Evolutionary conservation across 2,329 filamentous ascomycete genomes (phyloP).

Genomic region (Claviceps quebecensis): DNA sequence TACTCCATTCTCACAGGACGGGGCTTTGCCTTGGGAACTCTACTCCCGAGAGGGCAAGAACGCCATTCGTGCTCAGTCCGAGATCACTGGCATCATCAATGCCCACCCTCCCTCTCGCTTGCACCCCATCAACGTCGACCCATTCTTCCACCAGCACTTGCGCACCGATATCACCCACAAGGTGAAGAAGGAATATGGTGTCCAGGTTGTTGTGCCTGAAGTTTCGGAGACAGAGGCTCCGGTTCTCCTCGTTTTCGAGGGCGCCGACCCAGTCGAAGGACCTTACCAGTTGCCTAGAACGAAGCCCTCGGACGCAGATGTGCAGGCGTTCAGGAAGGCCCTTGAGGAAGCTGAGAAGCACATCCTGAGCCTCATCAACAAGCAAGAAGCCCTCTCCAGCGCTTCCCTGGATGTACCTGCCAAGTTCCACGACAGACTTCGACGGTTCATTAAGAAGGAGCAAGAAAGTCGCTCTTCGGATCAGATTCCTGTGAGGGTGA

Average conservation of each 20-base stretch:
- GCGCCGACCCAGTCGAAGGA: slow-evolving; percentile 32
- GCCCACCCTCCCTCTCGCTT: slow-evolving; percentile 63
- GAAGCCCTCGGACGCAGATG: slow-evolving; percentile 35
- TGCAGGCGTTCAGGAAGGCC: slow-evolving; percentile 38
- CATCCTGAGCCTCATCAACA: slow-evolving; percentile 41
- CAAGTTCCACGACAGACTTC: slow-evolving; percentile 51
- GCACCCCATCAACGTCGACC: slow-evolving; percentile 52
- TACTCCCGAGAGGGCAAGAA: slow-evolving; percentile 81
- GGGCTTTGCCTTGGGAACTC: slow-evolving; percentile 70
- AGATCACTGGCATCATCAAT: slow-evolving; percentile 60
- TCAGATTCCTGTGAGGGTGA: slow-evolving; percentile 47
- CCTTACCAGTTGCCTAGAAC: slow-evolving; percentile 41
- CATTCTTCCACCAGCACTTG: slow-evolving; percentile 66
- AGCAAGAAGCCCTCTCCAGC: slow-evolving; percentile 41
- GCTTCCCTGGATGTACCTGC: slow-evolving; percentile 41
- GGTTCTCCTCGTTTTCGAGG: slow-evolving; percentile 63
- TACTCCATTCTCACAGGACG: slow-evolving; percentile 55
- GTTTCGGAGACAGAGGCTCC: slow-evolving; percentile 43
- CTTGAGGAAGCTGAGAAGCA: slow-evolving; percentile 42
- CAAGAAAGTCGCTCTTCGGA: slow-evolving; percentile 42
- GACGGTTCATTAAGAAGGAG: slow-evolving; percentile 50
- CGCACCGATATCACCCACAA: slow-evolving; percentile 47
- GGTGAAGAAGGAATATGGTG: slow-evolving; percentile 55
- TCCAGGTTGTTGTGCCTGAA: slow-evolving; percentile 60
- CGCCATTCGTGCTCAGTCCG: slow-evolving; percentile 57